These are phyloP conservation scores for Blastobotrys elegans DNA, from an alignment of 1,139 yeast species.

Conservation along the genomic window DNA sequence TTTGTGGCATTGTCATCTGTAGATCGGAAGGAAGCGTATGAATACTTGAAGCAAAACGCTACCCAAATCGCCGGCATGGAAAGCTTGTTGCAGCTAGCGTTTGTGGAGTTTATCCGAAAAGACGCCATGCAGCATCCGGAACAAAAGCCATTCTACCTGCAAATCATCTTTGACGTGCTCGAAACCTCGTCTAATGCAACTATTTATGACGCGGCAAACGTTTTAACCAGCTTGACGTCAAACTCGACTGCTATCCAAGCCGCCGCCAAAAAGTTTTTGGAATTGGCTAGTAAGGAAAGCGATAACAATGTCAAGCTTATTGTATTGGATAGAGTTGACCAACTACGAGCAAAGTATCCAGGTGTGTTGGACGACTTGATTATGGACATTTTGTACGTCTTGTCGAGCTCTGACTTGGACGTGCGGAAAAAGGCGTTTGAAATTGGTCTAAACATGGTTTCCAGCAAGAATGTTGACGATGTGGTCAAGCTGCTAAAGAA, in stretches of 20 bases:
- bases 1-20: conserved; percentile 81
- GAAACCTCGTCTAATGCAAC: conserved; percentile 74
- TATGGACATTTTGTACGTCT: conserved; percentile 79
- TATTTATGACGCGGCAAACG: conserved; percentile 85
- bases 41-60: conserved; percentile 71
- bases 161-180: conserved; percentile 66
- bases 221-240: conserved; percentile 68
- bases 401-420: conserved; percentile 83
- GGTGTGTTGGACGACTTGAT: conserved; percentile 83
- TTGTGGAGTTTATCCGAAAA: conserved; percentile 84
- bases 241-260: conserved; percentile 69
- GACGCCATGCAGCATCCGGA: conserved; percentile 66
- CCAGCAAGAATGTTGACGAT: conserved; percentile 89
- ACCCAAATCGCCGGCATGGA: conserved; percentile 64
- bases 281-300: conserved; percentile 83
- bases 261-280: conserved; percentile 78
- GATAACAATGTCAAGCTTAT: conserved; percentile 92
- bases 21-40: conserved; percentile 79
- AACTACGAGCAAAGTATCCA: conserved; percentile 68
- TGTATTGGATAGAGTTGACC: conserved; percentile 80
- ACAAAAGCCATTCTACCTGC: conserved; percentile 65
- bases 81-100: conserved; percentile 79
- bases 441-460: conserved; percentile 71
- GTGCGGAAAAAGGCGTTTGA: conserved; percentile 86
- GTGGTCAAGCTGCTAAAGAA: conserved; percentile 87